Conservation (phyloP, 2,329 filamentous ascomycete species). For the Xylaria hypoxylon region DNA sequence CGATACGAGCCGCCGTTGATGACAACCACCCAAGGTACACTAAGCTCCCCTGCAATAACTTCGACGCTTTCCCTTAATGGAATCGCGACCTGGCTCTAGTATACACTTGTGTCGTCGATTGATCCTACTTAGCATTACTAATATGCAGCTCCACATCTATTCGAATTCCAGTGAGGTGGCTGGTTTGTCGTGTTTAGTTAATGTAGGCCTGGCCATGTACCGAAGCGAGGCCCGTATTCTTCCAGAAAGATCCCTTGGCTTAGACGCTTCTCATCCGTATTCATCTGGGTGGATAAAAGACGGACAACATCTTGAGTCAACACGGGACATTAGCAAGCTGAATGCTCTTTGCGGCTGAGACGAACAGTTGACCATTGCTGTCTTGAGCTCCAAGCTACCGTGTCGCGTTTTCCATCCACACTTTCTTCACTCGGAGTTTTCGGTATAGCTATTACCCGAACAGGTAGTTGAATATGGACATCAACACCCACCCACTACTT, state of each 20-base stretch:
- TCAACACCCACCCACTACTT: background rate
- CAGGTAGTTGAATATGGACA: background rate
- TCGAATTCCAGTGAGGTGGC: conserved; percentile 20
- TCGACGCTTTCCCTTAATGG: conserved; percentile 28
- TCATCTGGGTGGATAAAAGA: conserved; percentile 21
- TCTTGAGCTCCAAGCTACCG: conserved; percentile 3
- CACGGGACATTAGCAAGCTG: conserved; percentile 9
- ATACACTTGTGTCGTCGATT: conserved; percentile 20
- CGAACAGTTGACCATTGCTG: conserved; percentile 9
- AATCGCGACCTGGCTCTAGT: conserved; percentile 24
- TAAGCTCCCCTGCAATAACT: conserved; percentile 27
- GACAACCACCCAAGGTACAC: conserved; percentile 7
- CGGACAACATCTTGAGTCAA: background rate
- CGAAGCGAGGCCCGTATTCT: conserved; percentile 35
- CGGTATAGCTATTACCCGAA: conserved; percentile 23
- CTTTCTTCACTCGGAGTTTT: conserved; percentile 19
- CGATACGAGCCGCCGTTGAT: conserved; percentile 36
- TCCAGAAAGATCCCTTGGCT: conserved; percentile 29
- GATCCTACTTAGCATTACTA: conserved; percentile 3
- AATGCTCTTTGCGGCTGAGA: conserved; percentile 20
- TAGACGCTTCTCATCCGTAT: conserved; percentile 33
- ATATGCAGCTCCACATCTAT: conserved; percentile 20
- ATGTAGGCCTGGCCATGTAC: conserved; percentile 17
- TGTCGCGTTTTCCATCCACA: conserved; percentile 16
- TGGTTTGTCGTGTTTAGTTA: conserved; percentile 35